phyloP scores from a whole-genome alignment of 1,139 yeast genomes.

The Suhomyces bribrorum region DNA sequence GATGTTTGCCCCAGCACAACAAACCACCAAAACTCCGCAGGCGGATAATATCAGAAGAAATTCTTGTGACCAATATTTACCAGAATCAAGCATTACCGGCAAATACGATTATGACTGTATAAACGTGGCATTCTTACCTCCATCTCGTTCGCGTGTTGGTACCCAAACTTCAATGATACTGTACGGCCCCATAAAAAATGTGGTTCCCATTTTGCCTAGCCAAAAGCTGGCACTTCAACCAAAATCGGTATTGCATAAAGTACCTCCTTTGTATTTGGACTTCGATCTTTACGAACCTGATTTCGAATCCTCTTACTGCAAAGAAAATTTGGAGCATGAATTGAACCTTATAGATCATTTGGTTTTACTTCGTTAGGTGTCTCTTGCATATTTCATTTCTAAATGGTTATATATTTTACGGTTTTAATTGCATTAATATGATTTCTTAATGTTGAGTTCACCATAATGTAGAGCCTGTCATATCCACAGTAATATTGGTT shows the following conservation, averaged over 20 bases:
- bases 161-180: neutral
- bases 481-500: conserved; percentile 1
- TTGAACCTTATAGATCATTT: conserved; percentile 26
- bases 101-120: conserved; percentile 29
- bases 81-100: conserved; percentile 6
- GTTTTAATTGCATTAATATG: conserved; percentile 3
- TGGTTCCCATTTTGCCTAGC: conserved; percentile 13
- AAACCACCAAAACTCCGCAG: conserved; percentile 4
- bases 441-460: neutral
- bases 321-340: conserved; percentile 18
- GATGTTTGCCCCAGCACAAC: conserved; percentile 20
- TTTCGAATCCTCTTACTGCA: conserved; percentile 1
- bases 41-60: conserved; percentile 11
- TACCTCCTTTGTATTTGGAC: conserved; percentile 8
- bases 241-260: conserved; percentile 3
- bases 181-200: neutral
- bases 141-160: neutral
- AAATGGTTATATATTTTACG: conserved; percentile 1
- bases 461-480: neutral
- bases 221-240: conserved; percentile 9
- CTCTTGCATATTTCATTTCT: conserved; percentile 8
- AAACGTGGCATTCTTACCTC: conserved; percentile 23
- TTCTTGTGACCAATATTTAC: conserved; percentile 9
- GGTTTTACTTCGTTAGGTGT: conserved; percentile 14
- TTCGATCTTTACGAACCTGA: conserved; percentile 11